phyloP scores from a whole-genome alignment of 768 basidiomycete species.

The Lactarius akahatsu region DNA sequence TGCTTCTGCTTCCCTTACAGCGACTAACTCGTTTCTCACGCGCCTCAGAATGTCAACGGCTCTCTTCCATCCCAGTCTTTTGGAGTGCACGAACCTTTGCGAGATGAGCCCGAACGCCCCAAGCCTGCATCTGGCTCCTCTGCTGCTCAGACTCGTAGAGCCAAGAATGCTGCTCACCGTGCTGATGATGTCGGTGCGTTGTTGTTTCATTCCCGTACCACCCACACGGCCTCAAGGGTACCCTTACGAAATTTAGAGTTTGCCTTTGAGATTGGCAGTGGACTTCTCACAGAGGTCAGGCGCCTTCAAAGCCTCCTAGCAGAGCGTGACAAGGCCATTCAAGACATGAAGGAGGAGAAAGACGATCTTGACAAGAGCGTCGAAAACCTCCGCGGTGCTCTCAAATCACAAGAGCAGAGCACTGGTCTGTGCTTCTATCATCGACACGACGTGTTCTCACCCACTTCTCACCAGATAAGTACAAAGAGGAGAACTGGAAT shows the following conservation, averaged over 20 bases:
- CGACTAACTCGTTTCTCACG: conserved; percentile 18
- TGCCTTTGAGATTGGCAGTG: conserved; percentile 96
- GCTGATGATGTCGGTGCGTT: conserved; percentile 84
- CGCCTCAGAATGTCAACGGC: conserved; percentile 33
- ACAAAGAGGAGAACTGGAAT: conserved; percentile 99
- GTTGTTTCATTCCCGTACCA: not conserved
- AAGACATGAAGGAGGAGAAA: conserved; percentile 89
- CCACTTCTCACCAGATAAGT: conserved; percentile 60
- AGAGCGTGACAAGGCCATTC: conserved; percentile 90
- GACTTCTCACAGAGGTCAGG: conserved; percentile 86
- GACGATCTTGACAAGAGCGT: conserved; percentile 81
- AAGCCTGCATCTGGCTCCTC: conserved; percentile 63
- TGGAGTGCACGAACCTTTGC: conserved; percentile 48
- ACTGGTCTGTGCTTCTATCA: conserved; percentile 53
- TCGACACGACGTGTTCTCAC: conserved; percentile 1
- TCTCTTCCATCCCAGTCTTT: conserved; percentile 31
- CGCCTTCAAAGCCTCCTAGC: conserved; percentile 86
- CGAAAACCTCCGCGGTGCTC: conserved; percentile 68
- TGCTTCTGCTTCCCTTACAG: conserved; percentile 22
- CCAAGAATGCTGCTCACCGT: conserved; percentile 89
- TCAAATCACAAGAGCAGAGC: conserved; percentile 79
- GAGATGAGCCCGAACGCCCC: conserved; percentile 60
- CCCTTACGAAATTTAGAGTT: conserved; percentile 61
- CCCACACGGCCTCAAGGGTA: not conserved
- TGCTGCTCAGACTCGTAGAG: conserved; percentile 82